A percentile compares a stretch with the other conserved stretches of the same genome.
Evolutionary conservation across 306 rosid species (phyloP).

Genomic region (Vigna hirtella): DNA sequence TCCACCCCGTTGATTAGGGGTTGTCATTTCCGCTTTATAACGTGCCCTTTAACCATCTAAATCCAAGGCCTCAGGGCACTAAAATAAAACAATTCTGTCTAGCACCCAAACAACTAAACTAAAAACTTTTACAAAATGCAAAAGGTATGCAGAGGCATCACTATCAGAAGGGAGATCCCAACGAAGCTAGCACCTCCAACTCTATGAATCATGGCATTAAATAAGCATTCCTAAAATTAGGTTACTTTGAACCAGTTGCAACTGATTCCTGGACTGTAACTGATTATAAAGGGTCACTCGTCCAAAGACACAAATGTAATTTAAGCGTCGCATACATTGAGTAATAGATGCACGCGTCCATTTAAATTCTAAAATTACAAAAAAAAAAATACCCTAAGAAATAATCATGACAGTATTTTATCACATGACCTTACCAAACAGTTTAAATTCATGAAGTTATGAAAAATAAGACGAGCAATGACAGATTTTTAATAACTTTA

Average conservation of each 20-base stretch:
- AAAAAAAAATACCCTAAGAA: not conserved
- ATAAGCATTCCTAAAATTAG: not conserved
- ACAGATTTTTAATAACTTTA: not conserved
- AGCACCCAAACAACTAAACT: conserved; percentile 1
- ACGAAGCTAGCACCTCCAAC: too few species aligned
- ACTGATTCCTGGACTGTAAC: not conserved
- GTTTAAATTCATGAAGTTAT: not conserved
- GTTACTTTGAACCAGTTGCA: conserved; percentile 6
- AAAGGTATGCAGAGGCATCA: too few species aligned
- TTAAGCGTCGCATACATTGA: not conserved
- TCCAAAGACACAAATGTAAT: not conserved
- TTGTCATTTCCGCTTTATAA: not conserved
- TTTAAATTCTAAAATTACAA: not conserved
- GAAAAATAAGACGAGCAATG: not conserved
- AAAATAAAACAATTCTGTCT: not conserved
- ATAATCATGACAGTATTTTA: not conserved
- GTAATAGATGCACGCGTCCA: not conserved
- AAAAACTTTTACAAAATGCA: not conserved
- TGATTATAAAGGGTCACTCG: not conserved
- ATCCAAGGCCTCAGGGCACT: not conserved
- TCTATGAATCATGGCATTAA: too few species aligned
- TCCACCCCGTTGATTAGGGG: not conserved
- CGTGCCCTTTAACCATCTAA: not conserved
- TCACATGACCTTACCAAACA: not conserved
- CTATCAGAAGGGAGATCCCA: too few species aligned